Evolutionary conservation across 495 filamentous ascomycete species (phyloP).

Genomic region (Astrothelium macrocarpum): DNA sequence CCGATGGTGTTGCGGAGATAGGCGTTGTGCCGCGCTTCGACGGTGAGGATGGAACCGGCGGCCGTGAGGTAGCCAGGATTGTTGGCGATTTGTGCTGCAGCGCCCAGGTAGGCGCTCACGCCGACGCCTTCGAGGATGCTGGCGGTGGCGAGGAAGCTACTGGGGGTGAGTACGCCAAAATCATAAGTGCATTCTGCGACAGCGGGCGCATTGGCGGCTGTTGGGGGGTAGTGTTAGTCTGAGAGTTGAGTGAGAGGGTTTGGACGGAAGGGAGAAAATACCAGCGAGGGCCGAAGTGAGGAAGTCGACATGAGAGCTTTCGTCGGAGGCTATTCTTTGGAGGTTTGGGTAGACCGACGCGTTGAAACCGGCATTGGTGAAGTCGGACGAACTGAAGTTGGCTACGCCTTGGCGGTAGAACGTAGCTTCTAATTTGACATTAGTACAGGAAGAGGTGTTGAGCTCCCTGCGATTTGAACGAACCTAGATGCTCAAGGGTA

Average conservation of each 20-base stretch:
- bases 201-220: constrained; percentile 38
- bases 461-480: background rate
- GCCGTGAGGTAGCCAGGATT: constrained; percentile 47
- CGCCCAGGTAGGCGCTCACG: constrained; percentile 45
- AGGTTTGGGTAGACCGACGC: constrained; percentile 44
- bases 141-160: constrained; percentile 42
- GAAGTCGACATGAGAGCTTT: constrained; percentile 49
- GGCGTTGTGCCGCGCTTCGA: constrained; percentile 52
- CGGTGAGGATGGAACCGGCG: constrained; percentile 52
- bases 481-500: constrained; percentile 41
- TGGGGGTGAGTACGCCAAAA: constrained; percentile 45
- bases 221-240: constrained; percentile 7
- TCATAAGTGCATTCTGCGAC: constrained; percentile 47
- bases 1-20: constrained; percentile 45
- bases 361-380: constrained; percentile 42
- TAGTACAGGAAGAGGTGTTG: background rate
- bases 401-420: constrained; percentile 50
- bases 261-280: background rate
- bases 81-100: constrained; percentile 46
- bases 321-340: constrained; percentile 42
- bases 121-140: constrained; percentile 44
- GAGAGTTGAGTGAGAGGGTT: background rate
- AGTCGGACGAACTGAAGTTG: constrained; percentile 45
- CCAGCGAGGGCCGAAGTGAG: constrained; percentile 40
- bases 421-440: constrained; percentile 26